Evolutionary conservation across 2,329 filamentous ascomycete species (phyloP), one percentile per base, ranked within the genome.

Genomic region (Fusarium sp.): DNA sequence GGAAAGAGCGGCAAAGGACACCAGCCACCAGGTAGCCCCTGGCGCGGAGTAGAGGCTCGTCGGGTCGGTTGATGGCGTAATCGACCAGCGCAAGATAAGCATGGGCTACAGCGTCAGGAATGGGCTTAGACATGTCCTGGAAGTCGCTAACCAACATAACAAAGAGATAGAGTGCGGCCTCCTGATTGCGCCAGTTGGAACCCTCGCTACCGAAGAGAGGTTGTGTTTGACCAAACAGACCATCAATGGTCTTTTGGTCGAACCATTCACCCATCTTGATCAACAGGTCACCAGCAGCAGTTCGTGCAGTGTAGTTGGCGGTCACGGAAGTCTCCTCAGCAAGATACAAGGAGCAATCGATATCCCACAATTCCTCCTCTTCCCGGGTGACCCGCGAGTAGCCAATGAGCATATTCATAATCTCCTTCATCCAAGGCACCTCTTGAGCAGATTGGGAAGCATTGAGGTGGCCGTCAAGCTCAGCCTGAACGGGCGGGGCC

Each of bases 221-320:
- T 75, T 91, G 90, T 32, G 92, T 92, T 78, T 94, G 91, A 14
- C 87, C 86, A 60, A 94, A 88, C 39, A 97, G 84, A 8, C 91
- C 93, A 73, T 96, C 91, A 14, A 96, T 83, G 1, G 93, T 90
- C 51, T 88, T 88, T 53, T 88, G 84, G 69, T 89, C 88, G 53
- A 97, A 86, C 94, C 94, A 97, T 77, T 97, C 94, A 46, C 92
- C 93, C 60, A 97, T 84, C 80, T 97, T 97, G 79, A 97, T 94
- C 26, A 97, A 86, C 47, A 99, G 83, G 76, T 98, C 96, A 47
- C 94, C 94, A 67, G 93, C 96, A 39, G 95, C 96, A 19, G 93
- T 97, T 69, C 96, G 89, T 15, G 96, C 92, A 0, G 96, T 97
- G 80, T 98, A 99, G 78, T 98, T 98, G 30, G 94, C 92, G 14